A percentile compares a stretch with the other conserved stretches of the same genome.
Evolutionary conservation across 2,329 filamentous ascomycete species (phyloP).

Genomic region (Sclerotinia minor): DNA sequence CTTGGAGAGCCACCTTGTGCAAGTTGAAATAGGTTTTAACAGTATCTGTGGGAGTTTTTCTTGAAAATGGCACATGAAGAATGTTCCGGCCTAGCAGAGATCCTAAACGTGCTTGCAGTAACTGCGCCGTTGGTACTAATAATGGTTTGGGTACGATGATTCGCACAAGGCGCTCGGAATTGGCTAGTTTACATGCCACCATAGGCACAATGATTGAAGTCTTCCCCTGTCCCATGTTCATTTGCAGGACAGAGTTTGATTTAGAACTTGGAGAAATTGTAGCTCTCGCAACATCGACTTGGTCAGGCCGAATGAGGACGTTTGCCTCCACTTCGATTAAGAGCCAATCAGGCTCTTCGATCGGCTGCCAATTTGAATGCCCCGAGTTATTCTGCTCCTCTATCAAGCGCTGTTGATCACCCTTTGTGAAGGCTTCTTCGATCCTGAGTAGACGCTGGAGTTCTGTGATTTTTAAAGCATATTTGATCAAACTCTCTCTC

Average conservation of each 20-base stretch:
- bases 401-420: conserved; percentile 39
- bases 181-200: conserved; percentile 49
- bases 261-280: conserved; percentile 56
- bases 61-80: conserved; percentile 51
- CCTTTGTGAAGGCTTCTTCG: conserved; percentile 42
- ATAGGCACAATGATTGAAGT: conserved; percentile 58
- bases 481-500: conserved; percentile 44
- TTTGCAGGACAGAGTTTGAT: conserved; percentile 60
- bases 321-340: conserved; percentile 66
- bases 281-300: conserved; percentile 61
- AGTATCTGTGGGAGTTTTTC: conserved; percentile 44
- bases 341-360: conserved; percentile 59
- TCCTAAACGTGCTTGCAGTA: conserved; percentile 48
- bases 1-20: conserved; percentile 43
- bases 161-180: conserved; percentile 46
- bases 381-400: conserved; percentile 46
- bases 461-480: conserved; percentile 45
- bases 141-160: conserved; percentile 49
- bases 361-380: conserved; percentile 43
- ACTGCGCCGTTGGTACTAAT: conserved; percentile 49
- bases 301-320: conserved; percentile 60
- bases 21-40: conserved; percentile 44
- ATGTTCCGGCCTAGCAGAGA: conserved; percentile 47
- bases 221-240: conserved; percentile 69
- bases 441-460: conserved; percentile 50